Percentiles rank a stretch among this genome's conserved stretches.
Evolutionary conservation across 768 basidiomycete genomes (phyloP).

Genomic region (Rhodotorula paludigena): DNA sequence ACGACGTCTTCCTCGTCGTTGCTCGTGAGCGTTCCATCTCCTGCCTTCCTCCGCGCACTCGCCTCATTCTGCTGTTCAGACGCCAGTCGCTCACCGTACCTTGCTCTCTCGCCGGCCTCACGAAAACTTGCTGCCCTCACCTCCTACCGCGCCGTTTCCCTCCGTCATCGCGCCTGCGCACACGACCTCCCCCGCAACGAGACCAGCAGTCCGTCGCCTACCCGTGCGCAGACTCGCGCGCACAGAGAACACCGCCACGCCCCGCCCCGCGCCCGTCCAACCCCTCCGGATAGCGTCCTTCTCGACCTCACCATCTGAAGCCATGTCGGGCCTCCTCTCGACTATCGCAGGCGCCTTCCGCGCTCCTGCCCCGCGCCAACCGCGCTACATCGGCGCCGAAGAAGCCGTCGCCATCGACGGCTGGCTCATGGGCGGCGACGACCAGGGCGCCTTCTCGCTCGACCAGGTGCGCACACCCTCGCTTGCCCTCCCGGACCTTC

Average conservation of each 20-base stretch:
- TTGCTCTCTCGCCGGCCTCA: no score
- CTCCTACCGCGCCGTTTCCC: no score
- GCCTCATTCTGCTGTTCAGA: no score
- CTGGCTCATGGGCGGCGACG: slow-evolving; percentile 71
- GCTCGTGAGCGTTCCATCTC: no score
- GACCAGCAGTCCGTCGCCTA: no score
- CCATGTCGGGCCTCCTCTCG: slow-evolving; percentile 1
- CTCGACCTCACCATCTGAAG: neutral
- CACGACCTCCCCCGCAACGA: no score
- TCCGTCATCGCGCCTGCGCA: no score
- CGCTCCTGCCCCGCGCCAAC: neutral
- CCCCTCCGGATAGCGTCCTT: neutral
- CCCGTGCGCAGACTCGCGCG: no score
- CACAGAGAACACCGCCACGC: neutral
- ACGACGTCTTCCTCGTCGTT: no score
- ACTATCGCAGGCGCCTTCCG: slow-evolving; percentile 1
- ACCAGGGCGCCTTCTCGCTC: slow-evolving; percentile 76
- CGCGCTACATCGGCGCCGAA: slow-evolving; percentile 9
- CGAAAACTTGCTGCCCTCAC: no score
- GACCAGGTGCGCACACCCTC: slow-evolving; percentile 61
- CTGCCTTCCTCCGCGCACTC: no score
- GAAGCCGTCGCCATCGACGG: slow-evolving; percentile 69
- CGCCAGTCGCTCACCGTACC: no score
- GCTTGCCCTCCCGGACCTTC: neutral
- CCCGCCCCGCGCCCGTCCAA: neutral